Conservation (phyloP, 1,284 basidiomycete species). For the Phaffia rhodozyma region DNA sequence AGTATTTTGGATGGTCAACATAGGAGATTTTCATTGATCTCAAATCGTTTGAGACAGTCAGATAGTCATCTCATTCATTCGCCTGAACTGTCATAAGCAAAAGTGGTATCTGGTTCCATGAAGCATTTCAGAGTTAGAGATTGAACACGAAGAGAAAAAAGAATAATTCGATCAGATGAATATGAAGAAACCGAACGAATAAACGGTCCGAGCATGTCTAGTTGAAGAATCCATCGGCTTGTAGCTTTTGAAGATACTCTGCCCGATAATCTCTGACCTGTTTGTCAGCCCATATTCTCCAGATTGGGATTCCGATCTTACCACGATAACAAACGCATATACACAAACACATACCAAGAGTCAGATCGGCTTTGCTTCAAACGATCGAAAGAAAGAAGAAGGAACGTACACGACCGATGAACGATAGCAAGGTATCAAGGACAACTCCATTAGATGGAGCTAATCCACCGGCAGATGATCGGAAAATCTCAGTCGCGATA, state of each 20-base stretch:
- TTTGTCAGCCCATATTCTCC: conserved; percentile 31
- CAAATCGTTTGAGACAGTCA: no score
- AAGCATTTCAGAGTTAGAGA: no score
- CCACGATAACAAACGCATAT: not conserved
- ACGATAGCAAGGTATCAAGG: conserved; percentile 42
- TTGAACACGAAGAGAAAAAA: no score
- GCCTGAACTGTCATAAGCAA: no score
- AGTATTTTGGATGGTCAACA: not conserved
- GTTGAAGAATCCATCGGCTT: conserved; percentile 7
- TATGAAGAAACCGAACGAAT: no score
- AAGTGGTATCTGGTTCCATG: no score
- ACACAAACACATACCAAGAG: not conserved
- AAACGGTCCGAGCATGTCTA: no score
- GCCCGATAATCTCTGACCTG: conserved; percentile 14
- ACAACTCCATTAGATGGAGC: conserved; percentile 52
- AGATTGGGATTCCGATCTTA: conserved; percentile 36
- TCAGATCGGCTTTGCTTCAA: not conserved
- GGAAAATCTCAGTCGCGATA: conserved; percentile 55
- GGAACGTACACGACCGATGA: conserved; percentile 41
- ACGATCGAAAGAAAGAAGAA: not conserved
- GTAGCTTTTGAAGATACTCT: not conserved
- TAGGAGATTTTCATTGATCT: no score
- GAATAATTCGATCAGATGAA: no score
- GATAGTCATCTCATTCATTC: no score
- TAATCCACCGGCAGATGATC: conserved; percentile 54